phyloP scores from a whole-genome alignment of 75 land plant species.

The Sequoiadendron giganteum region DNA sequence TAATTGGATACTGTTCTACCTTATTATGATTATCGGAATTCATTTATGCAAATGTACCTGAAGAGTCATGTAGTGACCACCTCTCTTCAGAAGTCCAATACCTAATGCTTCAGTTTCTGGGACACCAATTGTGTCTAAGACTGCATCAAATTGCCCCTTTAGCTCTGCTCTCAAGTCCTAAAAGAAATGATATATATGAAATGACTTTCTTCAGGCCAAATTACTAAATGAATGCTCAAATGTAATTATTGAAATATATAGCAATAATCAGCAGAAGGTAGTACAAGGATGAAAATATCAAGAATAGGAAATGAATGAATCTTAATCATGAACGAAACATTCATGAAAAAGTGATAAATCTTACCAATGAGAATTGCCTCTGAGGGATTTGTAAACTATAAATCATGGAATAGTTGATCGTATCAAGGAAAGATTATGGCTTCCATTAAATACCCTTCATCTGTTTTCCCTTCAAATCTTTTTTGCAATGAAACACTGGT shows the following conservation, averaged over 20 bases:
- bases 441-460: not conserved
- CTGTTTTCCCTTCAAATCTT: too few relatives aligned
- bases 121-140: slow-evolving; percentile 86
- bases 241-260: not conserved
- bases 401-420: not conserved
- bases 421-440: not conserved
- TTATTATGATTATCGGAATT: not conserved
- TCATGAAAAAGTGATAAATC: not conserved
- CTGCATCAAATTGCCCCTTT: slow-evolving; percentile 84
- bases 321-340: not conserved
- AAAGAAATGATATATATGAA: slow-evolving; percentile 6
- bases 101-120: slow-evolving; percentile 87
- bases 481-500: too few relatives aligned
- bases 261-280: not conserved
- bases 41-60: slow-evolving; percentile 55
- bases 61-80: slow-evolving; percentile 93
- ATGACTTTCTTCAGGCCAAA: not conserved
- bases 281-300: not conserved
- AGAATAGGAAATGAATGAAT: not conserved
- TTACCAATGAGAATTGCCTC: not conserved
- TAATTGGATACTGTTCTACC: not conserved
- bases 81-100: slow-evolving; percentile 67
- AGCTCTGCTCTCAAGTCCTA: slow-evolving; percentile 64
- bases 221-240: not conserved
- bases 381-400: not conserved